Evolutionary conservation across 2,329 filamentous ascomycete species (phyloP).

Genomic region (Simplicillium aogashimaense): DNA sequence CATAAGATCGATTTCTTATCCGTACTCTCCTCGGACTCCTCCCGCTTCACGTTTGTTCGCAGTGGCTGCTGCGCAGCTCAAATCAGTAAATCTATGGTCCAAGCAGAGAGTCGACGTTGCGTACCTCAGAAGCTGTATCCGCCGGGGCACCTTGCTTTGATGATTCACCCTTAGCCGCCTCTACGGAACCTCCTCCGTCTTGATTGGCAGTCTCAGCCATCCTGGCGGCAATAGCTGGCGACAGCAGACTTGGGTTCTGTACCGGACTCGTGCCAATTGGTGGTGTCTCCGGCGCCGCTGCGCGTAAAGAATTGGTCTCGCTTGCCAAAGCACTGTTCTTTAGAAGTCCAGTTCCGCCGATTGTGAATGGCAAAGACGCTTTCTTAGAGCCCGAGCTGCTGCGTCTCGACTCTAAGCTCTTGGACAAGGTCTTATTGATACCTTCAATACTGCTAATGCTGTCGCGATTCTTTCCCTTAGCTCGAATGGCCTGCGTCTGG

Average conservation of each 20-base stretch:
- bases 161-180: too few relatives aligned
- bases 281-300: constrained; percentile 29
- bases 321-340: constrained; percentile 45
- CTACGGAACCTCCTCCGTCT: too few relatives aligned
- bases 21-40: constrained; percentile 27
- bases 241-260: constrained; percentile 17
- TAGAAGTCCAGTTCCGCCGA: constrained; percentile 27
- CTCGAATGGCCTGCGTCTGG: constrained; percentile 35
- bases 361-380: constrained; percentile 44
- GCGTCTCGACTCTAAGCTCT: constrained; percentile 82
- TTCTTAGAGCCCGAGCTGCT: constrained; percentile 82
- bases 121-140: constrained; percentile 37
- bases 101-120: constrained; percentile 39
- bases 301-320: constrained; percentile 49
- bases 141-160: constrained; percentile 5
- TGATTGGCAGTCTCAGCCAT: constrained; percentile 6
- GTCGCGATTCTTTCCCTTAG: constrained; percentile 33
- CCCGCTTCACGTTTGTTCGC: constrained; percentile 21
- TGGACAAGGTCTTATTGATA: constrained; percentile 69
- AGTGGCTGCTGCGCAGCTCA: constrained; percentile 9
- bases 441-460: constrained; percentile 54
- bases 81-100: constrained; percentile 24
- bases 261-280: constrained; percentile 29
- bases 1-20: constrained; percentile 47
- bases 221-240: constrained; percentile 12